Evolutionary conservation across 345 rosid genomes (phyloP).

Genomic region (Rhizophora apiculata): DNA sequence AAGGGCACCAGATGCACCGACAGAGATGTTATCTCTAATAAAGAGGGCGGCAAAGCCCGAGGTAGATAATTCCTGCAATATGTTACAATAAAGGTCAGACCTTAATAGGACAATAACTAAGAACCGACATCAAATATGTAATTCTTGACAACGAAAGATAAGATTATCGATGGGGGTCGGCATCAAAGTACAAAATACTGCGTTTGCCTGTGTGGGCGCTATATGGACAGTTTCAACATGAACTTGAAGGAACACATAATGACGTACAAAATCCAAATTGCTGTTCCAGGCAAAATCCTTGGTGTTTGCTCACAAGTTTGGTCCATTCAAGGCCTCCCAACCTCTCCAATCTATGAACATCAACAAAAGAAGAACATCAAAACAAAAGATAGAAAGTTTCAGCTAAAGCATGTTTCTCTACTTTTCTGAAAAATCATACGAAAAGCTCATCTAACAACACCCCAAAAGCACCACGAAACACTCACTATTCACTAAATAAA

Average conservation of each 20-base stretch:
- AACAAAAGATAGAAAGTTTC: neutral
- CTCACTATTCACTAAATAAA: neutral
- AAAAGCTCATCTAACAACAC: neutral
- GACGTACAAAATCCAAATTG: conserved; percentile 28
- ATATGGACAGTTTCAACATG: neutral
- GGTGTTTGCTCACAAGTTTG: conserved; percentile 16
- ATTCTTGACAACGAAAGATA: neutral
- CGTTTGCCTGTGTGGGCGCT: no score
- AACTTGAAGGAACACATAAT: neutral
- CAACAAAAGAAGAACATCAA: neutral
- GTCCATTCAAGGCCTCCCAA: conserved; percentile 26
- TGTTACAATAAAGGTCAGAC: neutral
- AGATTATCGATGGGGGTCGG: no score
- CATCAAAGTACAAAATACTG: no score
- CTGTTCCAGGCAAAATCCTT: conserved; percentile 33
- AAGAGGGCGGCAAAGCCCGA: conserved; percentile 23
- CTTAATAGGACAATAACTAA: neutral
- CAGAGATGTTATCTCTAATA: conserved; percentile 22
- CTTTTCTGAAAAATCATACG: no score
- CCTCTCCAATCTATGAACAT: conserved; percentile 18
- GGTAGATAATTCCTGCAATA: conserved; percentile 23
- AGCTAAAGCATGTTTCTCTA: neutral
- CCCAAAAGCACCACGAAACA: neutral
- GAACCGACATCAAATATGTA: neutral
- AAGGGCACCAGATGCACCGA: conserved; percentile 30